Evolutionary conservation across 495 filamentous ascomycete species (phyloP), one percentile per base, ranked within the genome.

Genomic region (Cryomyces minteri): DNA sequence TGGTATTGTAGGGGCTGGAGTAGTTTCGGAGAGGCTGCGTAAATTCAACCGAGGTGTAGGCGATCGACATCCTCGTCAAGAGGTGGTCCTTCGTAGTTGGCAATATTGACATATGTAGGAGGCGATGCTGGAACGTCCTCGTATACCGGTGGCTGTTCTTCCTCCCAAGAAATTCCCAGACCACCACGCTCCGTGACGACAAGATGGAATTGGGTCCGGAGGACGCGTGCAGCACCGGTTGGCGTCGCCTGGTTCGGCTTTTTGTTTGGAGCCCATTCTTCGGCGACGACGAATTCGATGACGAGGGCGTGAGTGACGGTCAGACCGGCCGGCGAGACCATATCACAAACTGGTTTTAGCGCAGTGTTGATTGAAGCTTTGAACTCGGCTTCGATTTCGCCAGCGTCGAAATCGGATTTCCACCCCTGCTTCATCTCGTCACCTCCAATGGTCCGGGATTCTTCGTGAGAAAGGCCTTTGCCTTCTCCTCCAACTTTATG

Each of bases 131-230:
- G 88, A 30, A 99, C 86, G 57, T 96, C 84, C 64, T 90, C 82
- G 57, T 99, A 99, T 54, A 88, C 75, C 0, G 90, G 90, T 33
- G 90, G 90, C 60, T 80, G 76, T 63, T 99, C 90, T 62, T 94
- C 86, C 47, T 99, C 90, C 90, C 90, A 99, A 56, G 79, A 83
- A 55, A 99, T 88, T 4, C 90, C 90, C 43, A 96, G 68, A 2
- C 92, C 90, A 12, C 72, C 72, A 33, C 87, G 72, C 58, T 93
- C 82, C 1, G 88, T 95, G 43, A 95, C 67, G 33, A 73, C 64
- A 32, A 85, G 64, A 49, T 72, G 71, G 70, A 95, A 95, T 55
- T 94, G 85, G 80, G 92, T 95, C 45, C 88, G 75, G 38, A 99
- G 67, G 30, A 99, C 87, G 40, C 90, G 76, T 0, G 90, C 90